Percentiles rank a stretch among this genome's conserved stretches.
Evolutionary conservation across 2,329 filamentous ascomycete species (phyloP).

Genomic region (Reticulascus tulasneorum): DNA sequence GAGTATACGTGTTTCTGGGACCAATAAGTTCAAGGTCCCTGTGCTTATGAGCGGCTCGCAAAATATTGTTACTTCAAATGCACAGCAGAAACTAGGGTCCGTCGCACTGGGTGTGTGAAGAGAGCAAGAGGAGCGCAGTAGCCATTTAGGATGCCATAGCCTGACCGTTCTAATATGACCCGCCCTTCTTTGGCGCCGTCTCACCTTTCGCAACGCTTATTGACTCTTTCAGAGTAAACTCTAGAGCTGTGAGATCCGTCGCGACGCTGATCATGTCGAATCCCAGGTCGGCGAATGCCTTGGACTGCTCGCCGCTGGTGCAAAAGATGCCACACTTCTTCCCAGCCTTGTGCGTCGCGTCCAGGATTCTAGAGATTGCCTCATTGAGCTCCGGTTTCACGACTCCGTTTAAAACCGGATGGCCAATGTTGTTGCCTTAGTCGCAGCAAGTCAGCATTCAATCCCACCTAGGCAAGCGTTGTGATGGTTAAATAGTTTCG

Average conservation of each 20-base stretch:
- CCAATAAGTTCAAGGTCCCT: no score
- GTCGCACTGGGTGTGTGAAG: no score
- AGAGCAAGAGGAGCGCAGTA: no score
- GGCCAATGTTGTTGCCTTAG: slow-evolving; percentile 56
- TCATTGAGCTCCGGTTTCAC: slow-evolving; percentile 55
- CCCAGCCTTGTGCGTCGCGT: slow-evolving; percentile 55
- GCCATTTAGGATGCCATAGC: no score
- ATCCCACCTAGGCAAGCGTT: neutral
- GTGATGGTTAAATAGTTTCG: slow-evolving; percentile 7
- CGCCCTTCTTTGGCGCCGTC: slow-evolving; percentile 29
- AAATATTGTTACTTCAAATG: no score
- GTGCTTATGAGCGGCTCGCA: no score
- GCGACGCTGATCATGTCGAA: slow-evolving; percentile 60
- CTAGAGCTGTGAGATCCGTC: slow-evolving; percentile 51
- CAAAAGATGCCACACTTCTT: slow-evolving; percentile 64
- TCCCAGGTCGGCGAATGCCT: slow-evolving; percentile 48
- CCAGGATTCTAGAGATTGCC: slow-evolving; percentile 55
- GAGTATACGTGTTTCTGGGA: no score
- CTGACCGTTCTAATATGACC: slow-evolving; percentile 33
- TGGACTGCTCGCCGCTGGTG: slow-evolving; percentile 52
- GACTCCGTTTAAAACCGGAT: slow-evolving; percentile 57
- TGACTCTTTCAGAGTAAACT: slow-evolving; percentile 39
- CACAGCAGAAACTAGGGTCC: no score
- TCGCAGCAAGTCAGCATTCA: no score
- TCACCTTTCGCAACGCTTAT: slow-evolving; percentile 43